A percentile compares a stretch with the other conserved stretches of the same genome.
phyloP scores from a whole-genome alignment of 768 basidiomycete genomes.

The Russula griseocarnosa region DNA sequence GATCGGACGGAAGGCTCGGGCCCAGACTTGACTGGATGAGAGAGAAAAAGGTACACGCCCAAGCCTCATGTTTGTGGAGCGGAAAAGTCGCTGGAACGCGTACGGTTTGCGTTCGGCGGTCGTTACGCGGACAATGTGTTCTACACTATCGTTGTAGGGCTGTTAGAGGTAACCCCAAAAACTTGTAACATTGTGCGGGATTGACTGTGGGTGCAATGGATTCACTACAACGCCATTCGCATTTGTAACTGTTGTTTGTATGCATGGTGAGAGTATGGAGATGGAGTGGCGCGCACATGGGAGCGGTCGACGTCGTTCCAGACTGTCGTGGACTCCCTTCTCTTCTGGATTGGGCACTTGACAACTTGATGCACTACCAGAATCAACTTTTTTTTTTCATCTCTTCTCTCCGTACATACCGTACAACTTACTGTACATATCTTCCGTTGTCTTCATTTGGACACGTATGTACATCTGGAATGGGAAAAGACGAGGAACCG shows the following conservation, averaged over 20 bases:
- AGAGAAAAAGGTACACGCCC: conserved; percentile 20
- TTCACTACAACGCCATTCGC: background rate
- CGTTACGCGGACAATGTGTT: conserved; percentile 12
- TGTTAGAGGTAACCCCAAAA: background rate
- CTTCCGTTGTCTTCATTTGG: background rate
- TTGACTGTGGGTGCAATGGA: background rate
- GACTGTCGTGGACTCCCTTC: background rate
- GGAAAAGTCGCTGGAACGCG: conserved; percentile 25
- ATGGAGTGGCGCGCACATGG: background rate
- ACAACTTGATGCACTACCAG: background rate
- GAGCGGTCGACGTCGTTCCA: background rate
- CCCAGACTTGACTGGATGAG: background rate
- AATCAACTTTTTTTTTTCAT: background rate
- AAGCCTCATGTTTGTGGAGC: conserved; percentile 26
- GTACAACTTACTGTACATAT: no score
- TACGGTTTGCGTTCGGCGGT: conserved; percentile 4
- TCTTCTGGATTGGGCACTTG: background rate
- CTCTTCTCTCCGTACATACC: no score
- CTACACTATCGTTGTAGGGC: no score
- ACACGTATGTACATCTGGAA: background rate
- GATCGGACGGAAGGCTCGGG: background rate
- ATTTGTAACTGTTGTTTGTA: background rate
- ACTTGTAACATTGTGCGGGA: background rate
- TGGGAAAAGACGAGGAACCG: background rate
- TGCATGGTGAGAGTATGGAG: background rate